Conservation (phyloP, 208 protist species). For the Herpetomonas tarakana region DNA sequence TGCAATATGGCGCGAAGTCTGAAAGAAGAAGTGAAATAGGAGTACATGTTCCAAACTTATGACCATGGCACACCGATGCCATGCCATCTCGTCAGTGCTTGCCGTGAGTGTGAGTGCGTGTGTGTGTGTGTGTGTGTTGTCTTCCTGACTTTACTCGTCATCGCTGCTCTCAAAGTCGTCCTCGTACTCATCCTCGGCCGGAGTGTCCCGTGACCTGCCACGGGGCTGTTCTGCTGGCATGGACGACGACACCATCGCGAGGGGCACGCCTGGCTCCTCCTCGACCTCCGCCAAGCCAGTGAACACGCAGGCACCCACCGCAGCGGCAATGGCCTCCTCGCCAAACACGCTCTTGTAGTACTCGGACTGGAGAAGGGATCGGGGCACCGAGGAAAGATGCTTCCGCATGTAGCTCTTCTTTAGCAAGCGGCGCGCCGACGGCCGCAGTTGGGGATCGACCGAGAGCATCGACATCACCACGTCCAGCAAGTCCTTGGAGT, state of each 20-base stretch:
- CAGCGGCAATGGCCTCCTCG: constrained; percentile 21
- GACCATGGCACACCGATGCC: too few species aligned
- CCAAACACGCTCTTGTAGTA: constrained; percentile 33
- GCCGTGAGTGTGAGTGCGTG: too few species aligned
- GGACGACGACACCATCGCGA: neutral
- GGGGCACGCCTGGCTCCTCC: constrained; percentile 1
- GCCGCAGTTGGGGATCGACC: constrained; percentile 40
- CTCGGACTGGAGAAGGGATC: constrained; percentile 23
- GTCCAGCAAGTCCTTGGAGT: constrained; percentile 51
- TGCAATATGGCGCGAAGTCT: too few species aligned
- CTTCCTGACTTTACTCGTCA: neutral
- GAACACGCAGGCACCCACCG: constrained; percentile 1
- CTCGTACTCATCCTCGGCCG: constrained; percentile 24
- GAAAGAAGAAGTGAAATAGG: too few species aligned
- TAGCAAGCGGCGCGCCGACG: constrained; percentile 55
- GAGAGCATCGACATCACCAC: constrained; percentile 66
- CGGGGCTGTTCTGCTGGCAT: neutral
- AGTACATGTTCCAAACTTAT: too few species aligned
- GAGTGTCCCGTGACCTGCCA: neutral
- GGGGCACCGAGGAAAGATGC: constrained; percentile 37
- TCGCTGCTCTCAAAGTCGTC: constrained; percentile 39
- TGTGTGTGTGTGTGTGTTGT: too few species aligned
- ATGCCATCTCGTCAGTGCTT: too few species aligned
- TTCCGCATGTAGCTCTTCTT: constrained; percentile 46
- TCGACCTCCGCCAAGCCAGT: neutral